These are phyloP conservation scores for Epichloe hybrida DNA, from an alignment of 2,329 filamentous ascomycete genomes.

Conservation along the genomic window DNA sequence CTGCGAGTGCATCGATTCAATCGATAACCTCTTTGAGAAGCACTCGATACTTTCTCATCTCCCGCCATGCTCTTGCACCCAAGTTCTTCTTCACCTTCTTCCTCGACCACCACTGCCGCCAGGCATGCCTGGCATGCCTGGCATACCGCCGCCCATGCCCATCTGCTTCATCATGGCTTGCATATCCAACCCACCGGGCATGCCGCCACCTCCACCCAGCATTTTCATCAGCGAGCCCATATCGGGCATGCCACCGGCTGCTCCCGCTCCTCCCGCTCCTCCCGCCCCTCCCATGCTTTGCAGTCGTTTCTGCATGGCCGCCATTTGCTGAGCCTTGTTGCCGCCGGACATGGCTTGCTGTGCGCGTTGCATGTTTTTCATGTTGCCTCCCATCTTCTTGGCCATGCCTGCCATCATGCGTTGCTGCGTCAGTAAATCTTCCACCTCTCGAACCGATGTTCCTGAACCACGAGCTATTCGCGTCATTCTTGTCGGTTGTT, in stretches of 20 bases:
- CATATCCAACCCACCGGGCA: constrained; percentile 64
- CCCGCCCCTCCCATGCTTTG: constrained; percentile 72
- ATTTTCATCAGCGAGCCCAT: constrained; percentile 86
- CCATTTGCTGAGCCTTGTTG: constrained; percentile 86
- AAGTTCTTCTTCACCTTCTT: constrained; percentile 11
- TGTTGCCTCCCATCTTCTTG: constrained; percentile 95
- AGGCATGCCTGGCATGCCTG: constrained; percentile 6
- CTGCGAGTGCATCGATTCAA: too few relatives aligned
- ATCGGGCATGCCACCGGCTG: constrained; percentile 59
- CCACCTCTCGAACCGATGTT: constrained; percentile 76
- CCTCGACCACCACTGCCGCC: constrained; percentile 18
- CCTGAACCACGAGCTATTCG: constrained; percentile 81
- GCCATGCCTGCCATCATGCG: constrained; percentile 99
- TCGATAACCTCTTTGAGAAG: too few relatives aligned
- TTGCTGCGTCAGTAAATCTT: constrained; percentile 94
- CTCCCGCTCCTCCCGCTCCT: constrained; percentile 36
- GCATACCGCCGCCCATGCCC: constrained; percentile 36
- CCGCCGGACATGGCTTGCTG: constrained; percentile 83
- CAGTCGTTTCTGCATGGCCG: constrained; percentile 92
- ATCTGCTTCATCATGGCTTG: constrained; percentile 67
- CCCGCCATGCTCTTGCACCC: too few relatives aligned
- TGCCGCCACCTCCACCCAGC: constrained; percentile 51
- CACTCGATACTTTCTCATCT: too few relatives aligned
- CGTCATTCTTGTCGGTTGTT: constrained; percentile 87
- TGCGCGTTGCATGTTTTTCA: constrained; percentile 93